Evolutionary conservation across 345 rosid species (phyloP).

Genomic region (Populus euphratica): DNA sequence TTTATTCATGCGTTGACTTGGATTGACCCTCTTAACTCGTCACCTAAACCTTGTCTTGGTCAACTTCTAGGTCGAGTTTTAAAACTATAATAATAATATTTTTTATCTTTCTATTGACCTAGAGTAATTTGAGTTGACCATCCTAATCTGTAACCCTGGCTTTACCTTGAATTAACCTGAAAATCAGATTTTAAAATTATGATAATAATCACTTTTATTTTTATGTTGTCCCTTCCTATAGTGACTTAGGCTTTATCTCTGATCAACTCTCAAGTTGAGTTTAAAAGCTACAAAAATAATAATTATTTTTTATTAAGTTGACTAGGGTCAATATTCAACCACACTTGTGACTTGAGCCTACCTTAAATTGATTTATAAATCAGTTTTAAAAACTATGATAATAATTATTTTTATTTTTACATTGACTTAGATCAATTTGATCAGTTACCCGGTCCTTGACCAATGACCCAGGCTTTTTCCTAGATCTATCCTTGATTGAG

Average conservation of each 20-base stretch:
- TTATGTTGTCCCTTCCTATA: rapidly evolving
- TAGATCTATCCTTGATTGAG: rapidly evolving
- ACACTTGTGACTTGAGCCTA: rapidly evolving
- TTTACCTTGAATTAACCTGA: rapidly evolving
- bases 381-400: too few species aligned
- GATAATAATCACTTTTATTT: rapidly evolving
- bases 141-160: rapidly evolving
- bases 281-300: too few species aligned
- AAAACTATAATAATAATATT: too few species aligned
- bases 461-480: too few species aligned
- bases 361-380: rapidly evolving
- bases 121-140: rapidly evolving
- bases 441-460: rapidly evolving
- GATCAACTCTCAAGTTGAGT: rapidly evolving
- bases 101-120: too few species aligned
- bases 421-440: rapidly evolving
- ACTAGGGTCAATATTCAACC: too few species aligned
- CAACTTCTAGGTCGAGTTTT: rapidly evolving
- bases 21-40: too few species aligned
- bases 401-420: too few species aligned
- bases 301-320: too few species aligned
- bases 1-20: rapidly evolving
- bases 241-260: rapidly evolving
- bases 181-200: too few species aligned
- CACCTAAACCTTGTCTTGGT: rapidly evolving